Base-by-base conservation (phyloP, 164 flowering plant genomes). In the Dillenia suffruticosa region DNA sequence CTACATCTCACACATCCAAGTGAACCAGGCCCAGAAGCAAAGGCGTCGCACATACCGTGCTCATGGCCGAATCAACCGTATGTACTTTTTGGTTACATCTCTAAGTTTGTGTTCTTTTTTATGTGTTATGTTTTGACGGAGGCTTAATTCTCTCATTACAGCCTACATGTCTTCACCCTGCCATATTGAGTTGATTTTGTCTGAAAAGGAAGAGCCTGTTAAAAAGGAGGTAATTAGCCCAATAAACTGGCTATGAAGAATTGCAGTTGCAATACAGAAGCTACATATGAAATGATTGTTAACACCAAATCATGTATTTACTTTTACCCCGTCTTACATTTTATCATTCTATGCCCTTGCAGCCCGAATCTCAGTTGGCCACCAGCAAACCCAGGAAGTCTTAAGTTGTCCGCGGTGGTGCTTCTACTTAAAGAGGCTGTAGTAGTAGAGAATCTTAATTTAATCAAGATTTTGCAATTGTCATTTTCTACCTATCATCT, bases 141-240 rank as follows among this genome's bases (percentile, higher is more conserved):
- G 16, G 8, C 48, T 7, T n/a, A 52, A 10, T 12, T 26, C 10
- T 40, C 8, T 22, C 54, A 0, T 44, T 63, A 53, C 92, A 89
- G 97, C 96, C 8, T 92, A 92, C 58, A 92, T 92, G 98, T 89
- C 96, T 8, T 83, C 89, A 10, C 96, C 96, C 0, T 92, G 98
- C 76, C 98, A 92, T 64, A 92, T 92, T 59, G 98, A 92, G 77
- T 72, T 92, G 83, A 77, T 72, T 44, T 72, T 92, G 71, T 89
- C 96, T 3, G 96, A 92, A 65, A 92, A 92, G 69, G 97, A 92
- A 69, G 97, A 84, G 56, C 71, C 88, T 0, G 96, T 92, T 9
- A 86, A 83, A 74, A 86, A 62, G n/a, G 97, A 90, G 94, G 96
- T 90, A 79, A 63, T 67, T 44, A 13, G 24, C 40, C 40, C 7